These are phyloP conservation scores for Clohesyomyces aquaticus DNA, from an alignment of 495 filamentous ascomycete genomes.

Conservation along the genomic window DNA sequence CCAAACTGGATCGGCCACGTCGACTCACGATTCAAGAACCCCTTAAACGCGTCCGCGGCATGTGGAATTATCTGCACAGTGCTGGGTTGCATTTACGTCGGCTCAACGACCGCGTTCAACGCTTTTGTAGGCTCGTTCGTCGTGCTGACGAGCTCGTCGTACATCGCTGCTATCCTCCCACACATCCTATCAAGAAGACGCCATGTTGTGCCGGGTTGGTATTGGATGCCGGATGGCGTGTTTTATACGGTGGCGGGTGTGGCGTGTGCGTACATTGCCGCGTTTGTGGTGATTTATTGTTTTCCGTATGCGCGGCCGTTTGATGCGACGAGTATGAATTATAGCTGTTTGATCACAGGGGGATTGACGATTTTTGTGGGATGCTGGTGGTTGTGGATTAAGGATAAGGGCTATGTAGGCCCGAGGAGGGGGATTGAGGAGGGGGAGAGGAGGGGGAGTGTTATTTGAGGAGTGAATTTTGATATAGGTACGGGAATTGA, in stretches of 20 bases:
- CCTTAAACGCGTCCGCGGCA: conserved; percentile 69
- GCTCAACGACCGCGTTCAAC: conserved; percentile 72
- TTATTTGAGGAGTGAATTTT: neutral
- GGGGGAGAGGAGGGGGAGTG: conserved; percentile 16
- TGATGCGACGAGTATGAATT: conserved; percentile 44
- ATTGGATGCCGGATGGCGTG: conserved; percentile 64
- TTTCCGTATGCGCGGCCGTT: conserved; percentile 56
- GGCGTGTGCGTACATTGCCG: conserved; percentile 65
- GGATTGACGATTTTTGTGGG: conserved; percentile 40
- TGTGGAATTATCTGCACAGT: conserved; percentile 64
- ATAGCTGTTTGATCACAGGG: conserved; percentile 39
- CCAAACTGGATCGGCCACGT: conserved; percentile 53
- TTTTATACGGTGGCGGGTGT: conserved; percentile 65
- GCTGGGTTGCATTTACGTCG: conserved; percentile 76
- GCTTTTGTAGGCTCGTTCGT: conserved; percentile 77
- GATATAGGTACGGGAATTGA: too few species aligned
- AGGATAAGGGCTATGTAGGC: conserved; percentile 40
- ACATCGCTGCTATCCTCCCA: conserved; percentile 74
- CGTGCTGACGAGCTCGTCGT: conserved; percentile 72
- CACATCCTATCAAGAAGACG: conserved; percentile 68
- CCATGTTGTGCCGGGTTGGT: conserved; percentile 68
- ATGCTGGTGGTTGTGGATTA: conserved; percentile 38
- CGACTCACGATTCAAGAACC: conserved; percentile 60
- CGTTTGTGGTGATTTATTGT: conserved; percentile 75
- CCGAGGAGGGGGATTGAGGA: conserved; percentile 30